Base-by-base conservation (phyloP, 225 moss, liverwort and hornwort genomes). In the Lunularia cruciata region DNA sequence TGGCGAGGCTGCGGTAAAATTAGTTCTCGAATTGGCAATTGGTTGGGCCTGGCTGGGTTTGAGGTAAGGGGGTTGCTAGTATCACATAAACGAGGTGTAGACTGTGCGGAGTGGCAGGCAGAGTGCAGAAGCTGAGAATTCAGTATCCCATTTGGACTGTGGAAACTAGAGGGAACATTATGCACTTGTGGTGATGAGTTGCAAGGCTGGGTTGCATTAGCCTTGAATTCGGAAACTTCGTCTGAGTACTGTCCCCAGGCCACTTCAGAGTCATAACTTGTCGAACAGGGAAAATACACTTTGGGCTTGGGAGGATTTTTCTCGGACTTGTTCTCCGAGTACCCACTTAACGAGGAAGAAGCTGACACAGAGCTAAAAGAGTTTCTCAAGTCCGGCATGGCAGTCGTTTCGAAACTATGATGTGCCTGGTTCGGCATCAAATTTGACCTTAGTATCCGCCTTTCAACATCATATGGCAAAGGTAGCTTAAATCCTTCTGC, bases 271-370 rank as follows among this genome's bases (percentile, higher is more conserved):
- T 72, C 69, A 57, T 36, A 53, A 34, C 53, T 36, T 54, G 28
- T 74, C 26, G 57, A 39, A 47, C 49, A 62, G 26, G 57, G 68
- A 16, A 39, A 13, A 54, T 59, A 63, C 33, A 46, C 14, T 13
- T 71, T 48, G 26, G 57, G 28, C 63, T 49, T 55, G 7, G 8
- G 35, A 19, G 53, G 19, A 43, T 23, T 34, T 25, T 56, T 71
- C 31, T 67, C 73, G 3, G 70, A 37, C 14, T 34, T 46, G 30
- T 28, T 68, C 34, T 70, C 73, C 14, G 68, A n/a, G 52, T 66
- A 77, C 40, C 65, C 70, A 37, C 39, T 70, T 23, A 65, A 6
- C 15, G 81, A 77, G 49, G 65, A 77, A 48, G 27, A 55, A 13
- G 77, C 70, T 27, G 77, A 70, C 22, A 37, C 36, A 54, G 69